phyloP scores from a whole-genome alignment of 2,329 filamentous ascomycete species.

The Byssochlamys sp. region DNA sequence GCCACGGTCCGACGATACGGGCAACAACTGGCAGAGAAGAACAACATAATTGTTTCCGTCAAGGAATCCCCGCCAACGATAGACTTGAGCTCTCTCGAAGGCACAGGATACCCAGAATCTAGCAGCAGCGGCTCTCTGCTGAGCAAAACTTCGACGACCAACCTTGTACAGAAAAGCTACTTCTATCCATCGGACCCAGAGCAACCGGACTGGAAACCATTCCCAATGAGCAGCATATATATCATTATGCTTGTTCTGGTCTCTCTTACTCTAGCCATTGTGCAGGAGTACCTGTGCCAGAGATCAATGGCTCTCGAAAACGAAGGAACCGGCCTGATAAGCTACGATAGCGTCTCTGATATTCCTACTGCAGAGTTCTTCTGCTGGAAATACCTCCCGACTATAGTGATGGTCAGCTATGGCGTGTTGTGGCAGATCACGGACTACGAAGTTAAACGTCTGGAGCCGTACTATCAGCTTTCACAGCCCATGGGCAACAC shows the following conservation, averaged over 20 bases:
- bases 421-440: slow-evolving; percentile 43
- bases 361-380: slow-evolving; percentile 22
- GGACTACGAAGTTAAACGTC: slow-evolving; percentile 42
- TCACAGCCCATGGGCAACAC: slow-evolving; percentile 23
- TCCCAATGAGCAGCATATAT: slow-evolving; percentile 23
- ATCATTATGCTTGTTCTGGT: slow-evolving; percentile 21
- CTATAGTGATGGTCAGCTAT: slow-evolving; percentile 40
- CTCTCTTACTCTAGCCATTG: slow-evolving; percentile 19
- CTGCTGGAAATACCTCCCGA: slow-evolving; percentile 34
- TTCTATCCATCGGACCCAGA: slow-evolving; percentile 25
- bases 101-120: slow-evolving; percentile 7
- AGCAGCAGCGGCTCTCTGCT: slow-evolving; percentile 1
- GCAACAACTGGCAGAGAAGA: slow-evolving; percentile 34
- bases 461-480: slow-evolving; percentile 41
- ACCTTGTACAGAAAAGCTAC: slow-evolving; percentile 24
- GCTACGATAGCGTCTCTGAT: slow-evolving; percentile 18
- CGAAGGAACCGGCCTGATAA: slow-evolving; percentile 22
- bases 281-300: slow-evolving; percentile 27
- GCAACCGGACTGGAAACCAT: slow-evolving; percentile 28
- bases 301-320: slow-evolving; percentile 25
- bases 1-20: slow-evolving; percentile 25
- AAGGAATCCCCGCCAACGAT: slow-evolving; percentile 25
- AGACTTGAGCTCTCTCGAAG: slow-evolving; percentile 35
- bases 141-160: slow-evolving; percentile 6
- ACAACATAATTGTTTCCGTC: slow-evolving; percentile 35